Evolutionary conservation across 108 stramenopile genomes (phyloP).

Genomic region (Schizochytrium sp.): DNA sequence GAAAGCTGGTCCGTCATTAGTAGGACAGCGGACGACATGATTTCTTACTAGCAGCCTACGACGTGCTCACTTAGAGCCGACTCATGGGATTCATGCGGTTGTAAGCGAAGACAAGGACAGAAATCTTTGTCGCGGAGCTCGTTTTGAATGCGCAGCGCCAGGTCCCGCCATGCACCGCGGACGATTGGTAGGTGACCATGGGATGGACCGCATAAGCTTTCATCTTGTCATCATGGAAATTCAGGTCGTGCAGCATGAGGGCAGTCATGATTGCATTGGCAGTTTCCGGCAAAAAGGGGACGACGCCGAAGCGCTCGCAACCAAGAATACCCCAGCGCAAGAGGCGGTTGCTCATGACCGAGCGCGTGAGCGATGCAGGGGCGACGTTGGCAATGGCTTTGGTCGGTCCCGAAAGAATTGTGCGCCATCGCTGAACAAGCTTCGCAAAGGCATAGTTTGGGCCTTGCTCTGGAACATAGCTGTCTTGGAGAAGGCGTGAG

Average conservation of each 20-base stretch:
- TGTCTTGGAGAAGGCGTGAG: background rate
- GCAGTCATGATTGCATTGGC: conserved; percentile 14
- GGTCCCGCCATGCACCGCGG: background rate
- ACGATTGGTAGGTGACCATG: background rate
- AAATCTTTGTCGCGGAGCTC: background rate
- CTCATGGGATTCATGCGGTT: background rate
- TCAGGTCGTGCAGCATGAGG: background rate
- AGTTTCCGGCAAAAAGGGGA: background rate
- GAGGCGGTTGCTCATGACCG: background rate
- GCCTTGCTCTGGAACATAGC: background rate
- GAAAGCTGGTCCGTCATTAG: background rate
- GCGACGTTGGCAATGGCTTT: conserved; percentile 1
- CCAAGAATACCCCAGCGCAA: background rate
- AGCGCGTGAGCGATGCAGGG: background rate
- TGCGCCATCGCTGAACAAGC: background rate
- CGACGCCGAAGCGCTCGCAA: background rate
- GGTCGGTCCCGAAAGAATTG: background rate
- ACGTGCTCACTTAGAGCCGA: background rate
- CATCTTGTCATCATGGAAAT: background rate
- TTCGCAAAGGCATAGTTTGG: background rate
- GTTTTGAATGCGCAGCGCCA: background rate
- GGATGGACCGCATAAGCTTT: background rate
- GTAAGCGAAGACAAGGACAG: background rate
- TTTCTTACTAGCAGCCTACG: background rate
- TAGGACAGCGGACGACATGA: background rate